Percentiles rank a stretch among this genome's conserved stretches.
Evolutionary conservation across 257 asterid genomes (phyloP).

Genomic region (Scutellaria minor): DNA sequence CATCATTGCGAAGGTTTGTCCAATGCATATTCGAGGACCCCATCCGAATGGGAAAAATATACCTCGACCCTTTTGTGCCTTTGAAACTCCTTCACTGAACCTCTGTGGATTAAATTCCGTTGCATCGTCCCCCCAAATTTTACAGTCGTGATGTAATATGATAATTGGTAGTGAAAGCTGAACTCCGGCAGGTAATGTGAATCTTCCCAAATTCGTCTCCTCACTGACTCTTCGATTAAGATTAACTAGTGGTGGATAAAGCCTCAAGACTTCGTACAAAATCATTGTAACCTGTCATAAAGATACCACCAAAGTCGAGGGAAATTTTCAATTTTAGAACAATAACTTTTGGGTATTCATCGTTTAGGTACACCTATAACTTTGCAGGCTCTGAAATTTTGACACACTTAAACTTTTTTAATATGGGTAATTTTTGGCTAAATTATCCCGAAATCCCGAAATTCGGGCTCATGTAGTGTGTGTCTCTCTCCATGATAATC

Average conservation of each 20-base stretch:
- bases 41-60: slow-evolving; percentile 49
- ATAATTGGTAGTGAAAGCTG: slow-evolving; percentile 26
- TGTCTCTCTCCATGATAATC: too few relatives aligned
- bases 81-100: slow-evolving; percentile 44
- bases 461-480: too few relatives aligned
- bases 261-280: slow-evolving; percentile 47
- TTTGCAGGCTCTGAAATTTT: background rate
- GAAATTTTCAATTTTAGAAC: background rate
- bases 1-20: slow-evolving; percentile 46
- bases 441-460: too few relatives aligned
- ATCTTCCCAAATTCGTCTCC: slow-evolving; percentile 41
- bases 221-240: slow-evolving; percentile 29
- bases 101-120: slow-evolving; percentile 51
- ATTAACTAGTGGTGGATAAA: slow-evolving; percentile 36
- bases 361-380: background rate
- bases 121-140: slow-evolving; percentile 52
- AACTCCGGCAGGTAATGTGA: slow-evolving; percentile 42
- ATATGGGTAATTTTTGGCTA: too few relatives aligned
- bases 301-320: background rate
- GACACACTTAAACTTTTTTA: too few relatives aligned
- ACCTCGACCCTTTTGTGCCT: slow-evolving; percentile 39
- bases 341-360: background rate
- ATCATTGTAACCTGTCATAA: slow-evolving; percentile 46
- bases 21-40: slow-evolving; percentile 52
- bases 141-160: slow-evolving; percentile 32